Evolutionary conservation across 2,329 filamentous ascomycete species (phyloP).

Genomic region (Fulvia fulva): DNA sequence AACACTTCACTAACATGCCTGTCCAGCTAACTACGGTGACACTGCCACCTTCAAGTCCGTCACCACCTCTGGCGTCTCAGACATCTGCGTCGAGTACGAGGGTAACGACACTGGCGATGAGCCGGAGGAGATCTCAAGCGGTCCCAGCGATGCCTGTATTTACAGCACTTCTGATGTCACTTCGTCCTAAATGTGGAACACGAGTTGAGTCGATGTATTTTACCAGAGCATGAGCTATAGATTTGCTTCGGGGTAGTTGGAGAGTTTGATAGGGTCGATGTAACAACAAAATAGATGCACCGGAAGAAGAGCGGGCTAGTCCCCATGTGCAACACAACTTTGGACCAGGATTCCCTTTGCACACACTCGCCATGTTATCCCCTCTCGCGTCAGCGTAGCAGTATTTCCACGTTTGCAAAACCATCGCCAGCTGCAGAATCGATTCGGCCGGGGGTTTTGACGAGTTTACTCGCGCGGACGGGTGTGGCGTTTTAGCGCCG

Average conservation of each 20-base stretch:
- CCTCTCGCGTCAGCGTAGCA: no score
- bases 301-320: background rate
- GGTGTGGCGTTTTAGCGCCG: no score
- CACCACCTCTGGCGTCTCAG: constrained; percentile 33
- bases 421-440: no score
- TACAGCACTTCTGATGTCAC: constrained; percentile 29
- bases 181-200: constrained; percentile 8
- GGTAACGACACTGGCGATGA: constrained; percentile 35
- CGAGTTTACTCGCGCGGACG: no score
- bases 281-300: background rate
- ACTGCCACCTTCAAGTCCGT: constrained; percentile 34
- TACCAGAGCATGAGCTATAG: background rate
- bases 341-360: no score
- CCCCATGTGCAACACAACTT: no score
- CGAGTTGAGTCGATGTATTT: background rate
- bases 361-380: no score
- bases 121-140: constrained; percentile 31
- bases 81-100: constrained; percentile 37
- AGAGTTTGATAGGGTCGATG: background rate
- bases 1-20: background rate
- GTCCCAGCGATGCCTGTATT: constrained; percentile 33
- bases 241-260: background rate
- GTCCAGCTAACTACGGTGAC: constrained; percentile 42
- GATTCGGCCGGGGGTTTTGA: no score
- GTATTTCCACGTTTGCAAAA: no score